Evolutionary conservation across 2,329 filamentous ascomycete genomes (phyloP), one percentile per base, ranked within the genome.

Genomic region (Talaromyces marneffei): DNA sequence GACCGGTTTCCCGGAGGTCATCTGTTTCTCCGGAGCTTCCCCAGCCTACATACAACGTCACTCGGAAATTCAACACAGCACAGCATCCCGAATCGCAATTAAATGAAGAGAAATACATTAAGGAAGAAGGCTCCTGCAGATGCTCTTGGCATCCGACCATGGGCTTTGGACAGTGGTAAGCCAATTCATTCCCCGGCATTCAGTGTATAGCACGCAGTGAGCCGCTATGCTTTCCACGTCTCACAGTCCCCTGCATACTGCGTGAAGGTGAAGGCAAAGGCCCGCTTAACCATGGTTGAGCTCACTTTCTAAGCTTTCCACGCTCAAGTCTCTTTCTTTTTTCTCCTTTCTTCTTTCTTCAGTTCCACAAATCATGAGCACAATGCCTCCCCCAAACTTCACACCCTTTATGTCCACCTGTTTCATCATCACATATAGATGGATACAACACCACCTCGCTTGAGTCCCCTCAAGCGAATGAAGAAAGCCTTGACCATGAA

Each of bases 401-500:
- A 8, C 52, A 53, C 20, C 5, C 39, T 53, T 33, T 57, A 7
- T 58, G 31, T 14, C 48, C 10, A 46, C 25, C 14, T 55, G 2
- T 25, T 44, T 53, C 48, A 48, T 12, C 35, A 14, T 12, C 16
- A 56, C 39, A 39, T 10, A 62, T 50, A 52, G 48, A 62, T 59
- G 60, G n/a, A 40, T 16, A 20, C 25, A 40, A 53, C 46, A 23
- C 46, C 46, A 14, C 54, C 42, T 20, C 58, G 59, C 46, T 46
- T 63, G 59, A 63, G 62, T 40, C 62, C 62, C 2, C 40, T 75
- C 64, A 70, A 67, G 65, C 68, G 68, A 63, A 65, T 65, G 63
- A 72, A 69, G 65, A 64, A 61, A 63, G 54, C 40, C 39, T 39
- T 63, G 39, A 56, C 25, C 8, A 29, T 46, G 14, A 60, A 42